These are phyloP conservation scores for Kappamyces sp. DNA, from an alignment of 192 early-diverging fungal genomes.

Conservation along the genomic window DNA sequence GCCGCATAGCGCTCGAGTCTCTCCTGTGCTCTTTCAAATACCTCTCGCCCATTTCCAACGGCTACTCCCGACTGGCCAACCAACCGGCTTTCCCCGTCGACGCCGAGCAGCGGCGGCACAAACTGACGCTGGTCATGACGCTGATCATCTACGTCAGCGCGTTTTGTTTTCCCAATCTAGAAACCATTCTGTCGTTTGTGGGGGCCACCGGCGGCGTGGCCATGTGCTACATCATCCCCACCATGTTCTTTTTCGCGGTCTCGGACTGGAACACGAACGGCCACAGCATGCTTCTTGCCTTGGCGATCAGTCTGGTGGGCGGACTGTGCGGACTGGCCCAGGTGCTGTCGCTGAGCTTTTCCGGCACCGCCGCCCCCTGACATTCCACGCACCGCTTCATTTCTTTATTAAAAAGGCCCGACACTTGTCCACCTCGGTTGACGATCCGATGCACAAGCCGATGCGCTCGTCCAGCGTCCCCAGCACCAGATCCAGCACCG, in stretches of 20 bases:
- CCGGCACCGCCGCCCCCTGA: too few species aligned
- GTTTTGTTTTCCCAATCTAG: conserved; percentile 14
- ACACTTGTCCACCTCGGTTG: background rate
- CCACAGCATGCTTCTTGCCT: too few species aligned
- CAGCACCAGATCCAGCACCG: background rate
- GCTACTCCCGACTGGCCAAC: background rate
- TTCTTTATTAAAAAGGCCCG: too few species aligned
- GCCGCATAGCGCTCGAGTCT: conserved; percentile 76
- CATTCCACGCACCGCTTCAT: too few species aligned
- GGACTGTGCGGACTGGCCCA: too few species aligned
- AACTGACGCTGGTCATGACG: conserved; percentile 13
- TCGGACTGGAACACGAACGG: too few species aligned
- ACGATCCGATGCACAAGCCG: conserved; percentile 5
- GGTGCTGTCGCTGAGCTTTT: too few species aligned
- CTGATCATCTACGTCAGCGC: conserved; percentile 17
- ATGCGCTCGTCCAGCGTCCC: background rate
- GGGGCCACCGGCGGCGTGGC: conserved; percentile 24
- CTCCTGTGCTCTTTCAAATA: conserved; percentile 30
- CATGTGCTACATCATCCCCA: conserved; percentile 26
- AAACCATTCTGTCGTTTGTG: conserved; percentile 18
- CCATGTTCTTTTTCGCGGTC: conserved; percentile 11
- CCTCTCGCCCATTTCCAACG: background rate
- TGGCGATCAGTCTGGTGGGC: too few species aligned
- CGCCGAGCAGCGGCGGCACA: background rate
- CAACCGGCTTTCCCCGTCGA: background rate